Conservation (phyloP, 1,284 basidiomycete genomes). For the Cutaneotrichosporon dermatis region DNA sequence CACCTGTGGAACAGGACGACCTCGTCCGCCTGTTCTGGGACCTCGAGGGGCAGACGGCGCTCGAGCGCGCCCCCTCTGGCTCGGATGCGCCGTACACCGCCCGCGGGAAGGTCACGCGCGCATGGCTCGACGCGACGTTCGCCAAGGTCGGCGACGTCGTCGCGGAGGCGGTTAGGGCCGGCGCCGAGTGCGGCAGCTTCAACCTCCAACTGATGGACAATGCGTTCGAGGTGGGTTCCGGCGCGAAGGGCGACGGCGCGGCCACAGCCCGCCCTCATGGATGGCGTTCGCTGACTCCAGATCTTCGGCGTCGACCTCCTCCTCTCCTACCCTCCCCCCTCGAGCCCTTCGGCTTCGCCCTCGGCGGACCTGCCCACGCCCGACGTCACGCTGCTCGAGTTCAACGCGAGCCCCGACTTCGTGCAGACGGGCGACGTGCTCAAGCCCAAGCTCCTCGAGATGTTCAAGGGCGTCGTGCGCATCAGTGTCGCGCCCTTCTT, state of each 20-base stretch:
- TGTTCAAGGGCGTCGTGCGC: conserved; percentile 68
- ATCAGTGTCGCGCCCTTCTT: conserved; percentile 65
- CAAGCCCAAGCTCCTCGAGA: conserved; percentile 65
- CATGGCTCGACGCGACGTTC: conserved; percentile 60
- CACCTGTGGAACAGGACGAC: conserved; percentile 38
- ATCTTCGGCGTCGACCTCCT: conserved; percentile 89
- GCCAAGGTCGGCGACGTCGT: conserved; percentile 64
- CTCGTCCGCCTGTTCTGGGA: conserved; percentile 70
- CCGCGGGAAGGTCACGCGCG: conserved; percentile 41
- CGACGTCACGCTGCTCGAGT: conserved; percentile 73
- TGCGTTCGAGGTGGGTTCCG: conserved; percentile 67
- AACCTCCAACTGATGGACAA: conserved; percentile 70
- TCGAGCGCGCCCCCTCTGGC: conserved; percentile 8
- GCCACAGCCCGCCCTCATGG: too few species aligned
- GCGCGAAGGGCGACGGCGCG: too few species aligned
- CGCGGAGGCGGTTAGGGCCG: conserved; percentile 79
- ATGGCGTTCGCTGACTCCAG: conserved; percentile 18
- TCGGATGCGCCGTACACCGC: conserved; percentile 1
- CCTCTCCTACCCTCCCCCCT: conserved; percentile 55
- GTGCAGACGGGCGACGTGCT: conserved; percentile 84
- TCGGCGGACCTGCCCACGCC: conserved; percentile 48
- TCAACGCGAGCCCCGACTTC: conserved; percentile 95
- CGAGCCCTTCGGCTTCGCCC: background rate
- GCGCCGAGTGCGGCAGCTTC: conserved; percentile 61
- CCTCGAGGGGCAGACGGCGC: conserved; percentile 60